Evolutionary conservation across 1,284 basidiomycete species (phyloP), one percentile per base, ranked within the genome.

Genomic region (Puccinia triticina): DNA sequence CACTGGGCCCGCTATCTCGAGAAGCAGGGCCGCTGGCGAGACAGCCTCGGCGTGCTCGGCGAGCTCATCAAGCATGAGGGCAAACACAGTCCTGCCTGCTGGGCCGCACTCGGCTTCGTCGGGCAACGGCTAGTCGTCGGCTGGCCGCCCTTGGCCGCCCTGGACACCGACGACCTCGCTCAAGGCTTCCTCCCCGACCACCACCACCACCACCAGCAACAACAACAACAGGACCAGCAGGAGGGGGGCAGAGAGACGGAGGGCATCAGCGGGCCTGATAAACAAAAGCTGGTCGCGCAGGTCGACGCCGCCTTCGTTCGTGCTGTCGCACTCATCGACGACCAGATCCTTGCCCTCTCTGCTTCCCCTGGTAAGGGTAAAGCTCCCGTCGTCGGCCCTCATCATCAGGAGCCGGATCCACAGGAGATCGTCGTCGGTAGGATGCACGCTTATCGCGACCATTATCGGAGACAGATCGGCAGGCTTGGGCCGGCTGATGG

Each of bases 1-100:
- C 55, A 73, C 64, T 81, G 78, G 78, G 78, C 78, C 11, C 78
- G 67, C 48, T 81, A 81, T 59, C 78, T 81, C 48, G 78, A 81
- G 59, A 74, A 64, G n/a, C 40, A 64, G 26, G 67, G 69, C 0
- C 78, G 78, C 18, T 81, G 78, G 78, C 23, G 57, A 61, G 78
- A 81, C n/a, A 73, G 69, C 37, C 61, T 81, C 23, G 69, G 69
- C 14, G 78, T 81, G 18, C 59, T 81, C 29, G 43, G 78, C 14
- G 78, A 81, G 48, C 37, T 72, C 14, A 73, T 81, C 37, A 81
- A 57, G 50, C 34, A 73, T 43, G 78, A 81, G 40, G 78, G 78
- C 8, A 73, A 72, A 32, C 21, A 46, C 34, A 23, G 74, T 21
- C 67, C 64, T 2, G 23, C n/a, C 43, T 67, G 69, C 32, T 81